These are phyloP conservation scores for Berberis thunbergii DNA, from an alignment of 164 flowering plant genomes.

Conservation along the genomic window DNA sequence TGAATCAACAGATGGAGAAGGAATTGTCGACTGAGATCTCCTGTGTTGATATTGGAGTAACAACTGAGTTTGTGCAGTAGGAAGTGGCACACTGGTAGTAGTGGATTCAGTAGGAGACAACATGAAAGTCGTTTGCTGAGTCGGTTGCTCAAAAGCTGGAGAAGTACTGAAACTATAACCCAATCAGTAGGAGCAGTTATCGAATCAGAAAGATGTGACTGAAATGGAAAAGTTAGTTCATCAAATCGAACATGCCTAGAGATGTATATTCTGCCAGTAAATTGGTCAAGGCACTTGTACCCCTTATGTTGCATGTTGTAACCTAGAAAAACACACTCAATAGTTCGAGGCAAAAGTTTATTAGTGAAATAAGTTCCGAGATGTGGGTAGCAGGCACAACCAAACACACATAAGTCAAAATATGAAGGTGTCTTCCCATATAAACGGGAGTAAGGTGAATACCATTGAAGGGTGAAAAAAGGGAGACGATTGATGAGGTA, in stretches of 20 bases:
- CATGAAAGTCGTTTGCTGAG: neutral
- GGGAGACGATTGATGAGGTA: neutral
- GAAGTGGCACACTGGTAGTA: neutral
- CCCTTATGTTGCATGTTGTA: neutral
- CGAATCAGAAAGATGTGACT: neutral
- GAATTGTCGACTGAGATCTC: neutral
- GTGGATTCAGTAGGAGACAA: neutral
- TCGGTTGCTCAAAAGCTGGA: neutral
- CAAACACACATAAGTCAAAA: neutral
- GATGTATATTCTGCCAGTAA: neutral
- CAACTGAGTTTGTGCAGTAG: neutral
- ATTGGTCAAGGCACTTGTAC: neutral
- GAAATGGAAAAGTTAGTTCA: neutral
- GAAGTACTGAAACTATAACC: too few relatives aligned
- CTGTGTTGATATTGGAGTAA: neutral
- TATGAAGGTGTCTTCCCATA: neutral
- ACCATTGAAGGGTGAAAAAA: neutral
- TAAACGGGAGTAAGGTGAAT: neutral
- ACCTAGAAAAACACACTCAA: neutral
- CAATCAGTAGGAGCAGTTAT: neutral
- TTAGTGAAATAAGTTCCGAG: neutral
- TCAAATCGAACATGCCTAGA: neutral
- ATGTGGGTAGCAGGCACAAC: constrained; percentile 1
- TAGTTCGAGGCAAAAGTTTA: neutral
- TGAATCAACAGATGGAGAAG: neutral